Base-by-base conservation (phyloP, 164 flowering plant genomes). In the Magnolia kwangsiensis region DNA sequence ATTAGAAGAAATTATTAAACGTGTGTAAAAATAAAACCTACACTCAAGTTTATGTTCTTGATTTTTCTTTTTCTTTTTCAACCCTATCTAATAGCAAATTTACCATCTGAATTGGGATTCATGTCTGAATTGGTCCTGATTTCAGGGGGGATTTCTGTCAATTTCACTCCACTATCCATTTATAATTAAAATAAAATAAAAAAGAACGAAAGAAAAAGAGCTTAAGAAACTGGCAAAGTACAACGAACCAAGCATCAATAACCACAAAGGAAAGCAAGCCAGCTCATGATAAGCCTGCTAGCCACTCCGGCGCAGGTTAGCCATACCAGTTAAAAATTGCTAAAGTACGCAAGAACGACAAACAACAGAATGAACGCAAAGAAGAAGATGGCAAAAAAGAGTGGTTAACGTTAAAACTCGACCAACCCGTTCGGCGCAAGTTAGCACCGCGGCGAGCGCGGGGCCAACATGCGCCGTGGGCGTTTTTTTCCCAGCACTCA, bases 401-500 rank as follows among this genome's bases (percentile, higher is more conserved):
- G 16, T 8, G 63, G 5, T 59, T 59, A 4, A 59, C 45, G 45
- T 37, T 37, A 37, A 37, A 37, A 37, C 45, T 37, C 45, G 6
- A 37, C 7, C 45, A 37, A 3, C 45, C 45, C 45, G 7, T 37
- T 1, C 67, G 9, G 67, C 67, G 67, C 67, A 64, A 7, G 31
- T 8, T 64, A 21, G 68, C 29, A 11, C 31, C 29, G 29, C 21
- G 8, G 68, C 68, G 7, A 11, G 27, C 27, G 24, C 23, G 10
- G 27, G 27, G 68, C 68, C 3, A 21, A 5, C 21, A 63, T n/a
- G 65, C 68, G 37, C 68, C 14, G 68, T 37, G 20, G 37, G 27
- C 45, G 0, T 37, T 37, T 37, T 37, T 37, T 37, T 37, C 7
- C 45, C 13, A 29, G 50, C 18, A 31, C 71, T 27, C n/a, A 92